A percentile compares a stretch with the other conserved stretches of the same genome.
Evolutionary conservation across 2,329 filamentous ascomycete genomes (phyloP).

Genomic region (Claviceps citrina): DNA sequence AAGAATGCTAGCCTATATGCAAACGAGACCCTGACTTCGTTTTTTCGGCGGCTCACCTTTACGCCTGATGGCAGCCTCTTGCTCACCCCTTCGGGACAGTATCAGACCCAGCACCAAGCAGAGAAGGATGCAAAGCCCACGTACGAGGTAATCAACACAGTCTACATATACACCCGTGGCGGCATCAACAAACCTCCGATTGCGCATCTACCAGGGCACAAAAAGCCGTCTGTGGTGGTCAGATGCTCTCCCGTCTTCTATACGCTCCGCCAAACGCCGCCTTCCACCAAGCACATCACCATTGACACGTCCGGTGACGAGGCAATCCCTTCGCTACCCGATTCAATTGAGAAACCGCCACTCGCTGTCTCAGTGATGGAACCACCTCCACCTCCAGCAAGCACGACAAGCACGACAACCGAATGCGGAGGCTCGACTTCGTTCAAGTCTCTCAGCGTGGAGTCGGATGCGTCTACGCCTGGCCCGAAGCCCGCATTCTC

Average conservation of each 20-base stretch:
- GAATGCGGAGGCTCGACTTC: slow-evolving; percentile 34
- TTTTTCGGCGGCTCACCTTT: slow-evolving; percentile 87
- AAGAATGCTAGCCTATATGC: slow-evolving; percentile 86
- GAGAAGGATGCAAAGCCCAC: slow-evolving; percentile 54
- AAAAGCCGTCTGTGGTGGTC: slow-evolving; percentile 93
- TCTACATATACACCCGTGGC: slow-evolving; percentile 93
- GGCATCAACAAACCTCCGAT: slow-evolving; percentile 95
- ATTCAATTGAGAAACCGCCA: slow-evolving; percentile 54
- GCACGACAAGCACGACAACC: slow-evolving; percentile 28
- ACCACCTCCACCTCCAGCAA: slow-evolving; percentile 49
- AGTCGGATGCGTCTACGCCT: slow-evolving; percentile 34
- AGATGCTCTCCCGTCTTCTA: slow-evolving; percentile 88
- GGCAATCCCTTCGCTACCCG: slow-evolving; percentile 66
- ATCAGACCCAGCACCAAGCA: slow-evolving; percentile 59
- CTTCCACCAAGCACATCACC: slow-evolving; percentile 72
- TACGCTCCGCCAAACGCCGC: slow-evolving; percentile 52
- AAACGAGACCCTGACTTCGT: slow-evolving; percentile 92
- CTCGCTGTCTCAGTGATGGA: slow-evolving; percentile 57
- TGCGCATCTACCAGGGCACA: slow-evolving; percentile 87
- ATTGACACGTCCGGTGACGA: slow-evolving; percentile 87
- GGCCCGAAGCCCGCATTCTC: slow-evolving; percentile 60
- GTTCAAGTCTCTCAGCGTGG: slow-evolving; percentile 31
- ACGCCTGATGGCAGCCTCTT: slow-evolving; percentile 88
- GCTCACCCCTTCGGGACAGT: slow-evolving; percentile 89
- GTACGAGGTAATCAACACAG: slow-evolving; percentile 88